Evolutionary conservation across 768 basidiomycete genomes (phyloP).

Genomic region (Tulasnella sp.): DNA sequence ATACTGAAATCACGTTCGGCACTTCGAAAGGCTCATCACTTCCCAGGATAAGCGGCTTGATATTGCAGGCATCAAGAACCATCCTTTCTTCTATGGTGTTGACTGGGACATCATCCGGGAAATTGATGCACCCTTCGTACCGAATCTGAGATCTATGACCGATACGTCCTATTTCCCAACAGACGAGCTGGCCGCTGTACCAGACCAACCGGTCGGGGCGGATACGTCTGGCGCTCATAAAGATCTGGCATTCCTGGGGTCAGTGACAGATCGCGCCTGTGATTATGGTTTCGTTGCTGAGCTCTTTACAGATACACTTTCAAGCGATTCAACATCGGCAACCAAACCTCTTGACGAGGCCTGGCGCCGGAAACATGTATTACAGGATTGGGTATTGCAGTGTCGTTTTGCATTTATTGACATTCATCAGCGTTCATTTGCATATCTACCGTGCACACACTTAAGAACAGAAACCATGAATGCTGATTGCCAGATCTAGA

Average conservation of each 20-base stretch:
- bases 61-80: slow-evolving; percentile 81
- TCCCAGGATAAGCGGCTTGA: slow-evolving; percentile 67
- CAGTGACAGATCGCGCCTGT: slow-evolving; percentile 18
- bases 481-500: no score
- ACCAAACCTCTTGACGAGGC: slow-evolving; percentile 6
- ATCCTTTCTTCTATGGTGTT: slow-evolving; percentile 92
- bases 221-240: slow-evolving; percentile 35
- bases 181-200: slow-evolving; percentile 75
- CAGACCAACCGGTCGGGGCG: slow-evolving; percentile 34
- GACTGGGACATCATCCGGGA: slow-evolving; percentile 81
- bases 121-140: slow-evolving; percentile 95
- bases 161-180: slow-evolving; percentile 99
- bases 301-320: slow-evolving; percentile 14
- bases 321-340: slow-evolving; percentile 16
- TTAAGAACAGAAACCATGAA: no score
- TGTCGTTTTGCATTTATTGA: no score
- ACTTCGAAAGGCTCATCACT: slow-evolving; percentile 48
- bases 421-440: no score
- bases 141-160: slow-evolving; percentile 82
- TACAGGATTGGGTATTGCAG: no score
- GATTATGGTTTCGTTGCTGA: background rate
- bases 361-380: no score
- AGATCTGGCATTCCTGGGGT: slow-evolving; percentile 51
- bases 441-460: no score
- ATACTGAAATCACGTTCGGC: background rate